Conservation (phyloP, 768 basidiomycete species). For the Rhodotorula babjevae region DNA sequence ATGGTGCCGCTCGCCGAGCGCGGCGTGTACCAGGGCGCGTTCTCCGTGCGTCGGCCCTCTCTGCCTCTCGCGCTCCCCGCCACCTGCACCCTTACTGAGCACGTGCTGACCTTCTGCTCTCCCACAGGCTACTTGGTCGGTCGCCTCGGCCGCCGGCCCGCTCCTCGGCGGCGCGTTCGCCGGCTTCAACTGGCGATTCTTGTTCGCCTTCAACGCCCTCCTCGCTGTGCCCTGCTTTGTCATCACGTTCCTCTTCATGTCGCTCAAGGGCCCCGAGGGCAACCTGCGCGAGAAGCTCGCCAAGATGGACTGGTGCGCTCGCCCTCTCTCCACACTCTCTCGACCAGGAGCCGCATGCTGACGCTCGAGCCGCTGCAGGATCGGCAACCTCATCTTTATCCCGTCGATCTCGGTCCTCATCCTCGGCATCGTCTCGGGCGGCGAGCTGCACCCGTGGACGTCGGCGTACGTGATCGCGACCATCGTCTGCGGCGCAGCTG, state of each 20-base stretch:
- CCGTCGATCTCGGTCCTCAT: constrained; percentile 41
- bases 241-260: constrained; percentile 30
- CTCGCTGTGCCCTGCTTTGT: constrained; percentile 24
- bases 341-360: constrained; percentile 39
- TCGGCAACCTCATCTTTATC: constrained; percentile 50
- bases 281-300: constrained; percentile 41
- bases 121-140: constrained; percentile 41
- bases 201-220: constrained; percentile 28
- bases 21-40: constrained; percentile 44
- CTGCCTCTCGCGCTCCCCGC: neutral
- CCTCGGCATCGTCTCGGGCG: constrained; percentile 55
- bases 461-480: constrained; percentile 50
- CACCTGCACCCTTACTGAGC: too few relatives aligned
- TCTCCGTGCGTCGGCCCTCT: constrained; percentile 16
- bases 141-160: constrained; percentile 48
- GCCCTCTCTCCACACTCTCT: neutral
- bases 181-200: neutral
- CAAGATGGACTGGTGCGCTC: constrained; percentile 36
- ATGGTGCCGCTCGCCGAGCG: constrained; percentile 55
- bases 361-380: neutral
- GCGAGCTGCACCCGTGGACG: constrained; percentile 52
- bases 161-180: constrained; percentile 39
- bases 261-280: constrained; percentile 47
- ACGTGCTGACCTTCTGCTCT: constrained; percentile 43
- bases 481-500: constrained; percentile 54